Evolutionary conservation across 2,329 filamentous ascomycete species (phyloP), one percentile per base, ranked within the genome.

Genomic region (Aspergillus oerlinghausenensis): DNA sequence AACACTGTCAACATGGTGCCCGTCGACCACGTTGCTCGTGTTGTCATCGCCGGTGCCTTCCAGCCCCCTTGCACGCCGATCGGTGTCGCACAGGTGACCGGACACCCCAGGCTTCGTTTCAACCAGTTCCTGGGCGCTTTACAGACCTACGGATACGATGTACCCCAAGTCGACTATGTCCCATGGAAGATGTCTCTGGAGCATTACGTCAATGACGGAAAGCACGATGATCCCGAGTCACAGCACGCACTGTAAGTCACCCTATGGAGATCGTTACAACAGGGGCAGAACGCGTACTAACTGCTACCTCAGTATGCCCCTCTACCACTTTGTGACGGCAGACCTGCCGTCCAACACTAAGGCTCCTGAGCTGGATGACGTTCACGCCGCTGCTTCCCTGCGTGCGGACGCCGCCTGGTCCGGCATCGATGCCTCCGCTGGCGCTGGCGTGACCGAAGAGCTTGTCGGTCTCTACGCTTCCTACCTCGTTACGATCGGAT

Each of bases 1-100:
- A 97, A 96, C 77, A 90, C 90, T 0, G 85, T 97, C 73, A 97
- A 97, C 77, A 85, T 88, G 72, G 89, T 96, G 0, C 92, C 93
- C 0, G 92, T 96, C 26, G 85, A 86, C 60, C 90, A 96, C 63
- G 92, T 97, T 38, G 84, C 88, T 1, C 82, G 84, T n/a, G 84
- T 96, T 7, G 88, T 96, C 26, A 85, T 91, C 19, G 90, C 92
- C 0, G 80, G 87, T 4, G 82, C 85, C 0, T 80, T 95, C 65
- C 82, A 87, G 67, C 86, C 86, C 0, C 80, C 85, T 2, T 63
- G 71, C n/a, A 64, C 68, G 11, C 77, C 78, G 3, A 73, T 85
- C 3, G 78, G 82, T 58, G 89, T 96, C 4, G 82, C 85, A 1
- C 90, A 96, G 64, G 86, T 94, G 50, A 95, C 91, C 1, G 84